Base-by-base conservation (phyloP, 2,329 filamentous ascomycete species). In the Botryosphaeria dothidea region DNA sequence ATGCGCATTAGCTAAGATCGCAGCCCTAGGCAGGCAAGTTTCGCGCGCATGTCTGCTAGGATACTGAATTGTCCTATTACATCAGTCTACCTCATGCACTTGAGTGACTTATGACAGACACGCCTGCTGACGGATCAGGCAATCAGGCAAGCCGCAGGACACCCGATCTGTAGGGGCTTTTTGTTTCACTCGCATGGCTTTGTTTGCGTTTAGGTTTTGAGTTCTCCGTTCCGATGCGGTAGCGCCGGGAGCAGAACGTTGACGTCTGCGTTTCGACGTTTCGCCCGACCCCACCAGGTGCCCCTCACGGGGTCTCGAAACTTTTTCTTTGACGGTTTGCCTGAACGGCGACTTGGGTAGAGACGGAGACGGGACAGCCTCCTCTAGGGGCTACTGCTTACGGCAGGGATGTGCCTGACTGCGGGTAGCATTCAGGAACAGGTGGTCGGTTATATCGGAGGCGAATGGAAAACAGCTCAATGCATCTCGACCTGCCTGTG, bases 401-500 rank as follows among this genome's bases (percentile, higher is more conserved):
- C 34, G 36, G 36, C 8, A 58, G 36, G 17, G 54, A 15, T 31
- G 54, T 21, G 31, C 21, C 52, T 36, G 52, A n/a, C 9, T 13
- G 23, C 31, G 34, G 23, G 7, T 43, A 15, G 38, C 9, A 17
- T 43, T 15, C 15, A 38, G 34, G 52, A 60, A 23, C 27, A n/a
- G 25, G 25, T 31, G 38, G 13, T 34, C 34, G 25, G 23, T 7
- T 43, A 8, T 43, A 34, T 57, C 52, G 52, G 25, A n/a, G 17
- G 38, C 23, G 38, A 31, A 15, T 11, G 27, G 7, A 11, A 34
- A 34, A 13, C 17, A 19, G 17, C 17, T 34, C 48, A 48, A 23
- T 57, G 52, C 52, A 57, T 57, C 52, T 57, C 52, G 52, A 57
- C n/a, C 34, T 9, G 52, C 15, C 52, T 25, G 36, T 57, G 52